phyloP scores from a whole-genome alignment of 441 rosid genomes.

The Gossypium schwendimanii region DNA sequence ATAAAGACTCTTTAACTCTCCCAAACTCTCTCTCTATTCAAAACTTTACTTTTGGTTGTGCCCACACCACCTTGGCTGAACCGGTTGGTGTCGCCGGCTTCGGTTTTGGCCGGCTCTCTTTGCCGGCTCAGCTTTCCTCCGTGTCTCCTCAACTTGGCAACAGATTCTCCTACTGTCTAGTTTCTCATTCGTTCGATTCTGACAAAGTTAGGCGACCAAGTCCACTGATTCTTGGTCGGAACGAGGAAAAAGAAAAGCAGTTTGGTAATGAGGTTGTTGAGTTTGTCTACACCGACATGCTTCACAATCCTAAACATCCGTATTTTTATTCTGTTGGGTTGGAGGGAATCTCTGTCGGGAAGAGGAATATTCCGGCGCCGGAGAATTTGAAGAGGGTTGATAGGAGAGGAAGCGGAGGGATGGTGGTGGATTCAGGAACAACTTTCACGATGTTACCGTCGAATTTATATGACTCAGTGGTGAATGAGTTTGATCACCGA shows the following conservation, averaged over 20 bases:
- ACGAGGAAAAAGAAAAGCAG: conserved; percentile 40
- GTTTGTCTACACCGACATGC: conserved; percentile 59
- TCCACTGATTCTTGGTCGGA: conserved; percentile 84
- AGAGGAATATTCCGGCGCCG: conserved; percentile 62
- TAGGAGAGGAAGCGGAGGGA: conserved; percentile 61
- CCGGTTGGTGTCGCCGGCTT: conserved; percentile 93
- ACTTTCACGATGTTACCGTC: conserved; percentile 87
- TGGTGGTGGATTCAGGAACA: conserved; percentile 92
- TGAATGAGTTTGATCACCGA: conserved; percentile 55
- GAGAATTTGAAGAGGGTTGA: conserved; percentile 42
- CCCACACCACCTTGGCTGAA: conserved; percentile 71
- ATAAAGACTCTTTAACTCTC: conserved; percentile 37
- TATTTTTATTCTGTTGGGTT: conserved; percentile 77
- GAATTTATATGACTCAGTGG: conserved; percentile 47
- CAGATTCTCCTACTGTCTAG: conserved; percentile 78
- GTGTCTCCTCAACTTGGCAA: conserved; percentile 66
- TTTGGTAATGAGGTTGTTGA: conserved; percentile 16
- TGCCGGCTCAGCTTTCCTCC: conserved; percentile 69
- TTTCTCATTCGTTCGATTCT: conserved; percentile 81
- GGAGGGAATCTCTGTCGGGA: conserved; percentile 71
- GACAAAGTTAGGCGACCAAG: conserved; percentile 59
- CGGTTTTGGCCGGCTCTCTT: conserved; percentile 70
- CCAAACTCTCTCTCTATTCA: conserved; percentile 36
- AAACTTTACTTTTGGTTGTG: conserved; percentile 84
- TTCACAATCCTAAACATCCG: conserved; percentile 68